Base-by-base conservation (phyloP, 1,284 basidiomycete species). In the Chalciporus sp. region DNA sequence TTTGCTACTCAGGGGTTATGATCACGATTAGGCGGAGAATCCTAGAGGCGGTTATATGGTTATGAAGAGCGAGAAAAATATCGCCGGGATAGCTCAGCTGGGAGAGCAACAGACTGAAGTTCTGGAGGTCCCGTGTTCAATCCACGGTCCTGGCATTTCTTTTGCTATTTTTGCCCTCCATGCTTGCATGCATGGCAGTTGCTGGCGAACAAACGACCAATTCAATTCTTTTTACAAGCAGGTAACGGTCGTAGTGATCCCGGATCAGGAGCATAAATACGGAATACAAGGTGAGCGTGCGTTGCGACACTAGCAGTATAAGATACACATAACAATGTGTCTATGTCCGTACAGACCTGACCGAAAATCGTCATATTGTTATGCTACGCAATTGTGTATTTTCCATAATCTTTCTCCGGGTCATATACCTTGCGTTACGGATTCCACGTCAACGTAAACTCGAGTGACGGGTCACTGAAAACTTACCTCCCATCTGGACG, bases 401-500 rank as follows among this genome's bases (percentile, higher is more conserved):
- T 87, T 26, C 93, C 92, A 60, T 95, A 95, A 58, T 84, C 86
- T 77, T 90, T 95, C 76, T 94, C 90, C 0, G 94, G 92, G 65
- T 95, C 93, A 61, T 94, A 97, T 10, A 95, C 83, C 90, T 91
- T 33, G 40, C 10, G 39, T 33, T 9, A 42, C 26, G 42, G 53
- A 42, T 28, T 31, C 31, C 16, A 47, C 14, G 48, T 64, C 16
- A 53, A 39, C 4, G 40, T 14, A 42, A 11, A 10, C 35, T 20
- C 40, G 46, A 44, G 47, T 19, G 12, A 14, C 3, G 43, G 35
- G 14, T 14, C 3, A 8, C 41, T 2, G 16, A 7, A 45, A 71
- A 14, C 87, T 63, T 62, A 88, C 92, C 84, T 96, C 94, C 93
- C 93, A 95, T 63, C 94, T 77, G 2, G 91, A 94, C 5, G 95